phyloP scores from a whole-genome alignment of 2,329 filamentous ascomycete genomes.

The Biscogniauxia sp. region DNA sequence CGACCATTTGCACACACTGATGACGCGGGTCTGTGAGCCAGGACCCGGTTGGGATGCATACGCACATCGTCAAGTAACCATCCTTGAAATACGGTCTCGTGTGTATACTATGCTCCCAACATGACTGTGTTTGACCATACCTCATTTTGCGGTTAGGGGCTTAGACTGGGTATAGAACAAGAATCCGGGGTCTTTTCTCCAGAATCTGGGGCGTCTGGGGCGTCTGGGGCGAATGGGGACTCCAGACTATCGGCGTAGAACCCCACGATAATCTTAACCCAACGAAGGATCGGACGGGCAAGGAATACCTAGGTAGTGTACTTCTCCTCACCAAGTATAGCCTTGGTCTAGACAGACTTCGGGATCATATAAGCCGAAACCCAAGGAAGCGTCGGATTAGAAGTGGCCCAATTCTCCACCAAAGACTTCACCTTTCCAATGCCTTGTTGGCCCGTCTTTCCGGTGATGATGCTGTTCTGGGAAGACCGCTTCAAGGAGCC shows the following conservation, averaged over 20 bases:
- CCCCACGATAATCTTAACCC: background rate
- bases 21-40: background rate
- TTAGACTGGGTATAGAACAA: background rate
- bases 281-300: background rate
- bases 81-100: background rate
- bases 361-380: background rate
- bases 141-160: too few species aligned
- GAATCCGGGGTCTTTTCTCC: background rate
- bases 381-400: background rate
- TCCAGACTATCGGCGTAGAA: background rate
- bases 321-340: background rate
- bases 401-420: conserved; percentile 1
- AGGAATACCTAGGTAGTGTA: too few species aligned
- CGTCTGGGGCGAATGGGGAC: background rate
- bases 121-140: too few species aligned
- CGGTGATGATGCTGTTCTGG: background rate
- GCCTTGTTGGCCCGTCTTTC: background rate
- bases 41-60: too few species aligned
- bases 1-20: background rate
- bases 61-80: background rate
- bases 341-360: background rate
- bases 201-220: background rate
- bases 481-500: background rate
- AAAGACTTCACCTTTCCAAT: background rate
- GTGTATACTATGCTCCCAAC: too few species aligned